Conservation (phyloP, 768 basidiomycete genomes). For the Leccinum ochraceum region DNA sequence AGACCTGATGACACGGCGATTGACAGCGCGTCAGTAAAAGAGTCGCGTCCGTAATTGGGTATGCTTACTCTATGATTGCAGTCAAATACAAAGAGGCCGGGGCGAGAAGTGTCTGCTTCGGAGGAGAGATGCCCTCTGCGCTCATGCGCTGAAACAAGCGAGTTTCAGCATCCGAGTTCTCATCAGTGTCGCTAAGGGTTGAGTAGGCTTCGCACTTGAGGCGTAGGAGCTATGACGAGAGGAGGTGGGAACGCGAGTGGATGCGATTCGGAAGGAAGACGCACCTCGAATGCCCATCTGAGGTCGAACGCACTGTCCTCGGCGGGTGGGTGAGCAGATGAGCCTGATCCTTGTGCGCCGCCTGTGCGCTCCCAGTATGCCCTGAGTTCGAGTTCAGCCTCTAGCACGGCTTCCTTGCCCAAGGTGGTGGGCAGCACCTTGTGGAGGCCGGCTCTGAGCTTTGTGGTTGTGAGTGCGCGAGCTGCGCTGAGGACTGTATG, state of each 20-base stretch:
- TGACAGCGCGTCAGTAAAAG: constrained; percentile 29
- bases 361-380: constrained; percentile 83
- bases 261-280: constrained; percentile 2
- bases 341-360: constrained; percentile 34
- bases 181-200: constrained; percentile 77
- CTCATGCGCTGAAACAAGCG: constrained; percentile 64
- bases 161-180: constrained; percentile 65
- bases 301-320: constrained; percentile 68
- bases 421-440: constrained; percentile 75
- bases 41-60: constrained; percentile 16
- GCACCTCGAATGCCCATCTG: constrained; percentile 76
- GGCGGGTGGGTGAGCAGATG: constrained; percentile 29
- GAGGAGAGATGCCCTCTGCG: constrained; percentile 51
- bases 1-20: constrained; percentile 48
- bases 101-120: constrained; percentile 57
- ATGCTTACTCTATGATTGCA: constrained; percentile 86
- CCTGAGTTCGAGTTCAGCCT: constrained; percentile 90
- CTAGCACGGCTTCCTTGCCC: constrained; percentile 89
- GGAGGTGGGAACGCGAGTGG: constrained; percentile 12
- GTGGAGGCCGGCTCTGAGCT: constrained; percentile 69
- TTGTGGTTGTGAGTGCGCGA: constrained; percentile 70
- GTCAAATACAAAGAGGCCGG: constrained; percentile 90
- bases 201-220: constrained; percentile 91
- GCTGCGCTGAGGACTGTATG: constrained; percentile 67
- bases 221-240: constrained; percentile 57